Percentiles rank a stretch among this genome's conserved stretches.
These are phyloP conservation scores for Podaxis mareebaensis DNA, from an alignment of 768 basidiomycete species.

Conservation along the genomic window DNA sequence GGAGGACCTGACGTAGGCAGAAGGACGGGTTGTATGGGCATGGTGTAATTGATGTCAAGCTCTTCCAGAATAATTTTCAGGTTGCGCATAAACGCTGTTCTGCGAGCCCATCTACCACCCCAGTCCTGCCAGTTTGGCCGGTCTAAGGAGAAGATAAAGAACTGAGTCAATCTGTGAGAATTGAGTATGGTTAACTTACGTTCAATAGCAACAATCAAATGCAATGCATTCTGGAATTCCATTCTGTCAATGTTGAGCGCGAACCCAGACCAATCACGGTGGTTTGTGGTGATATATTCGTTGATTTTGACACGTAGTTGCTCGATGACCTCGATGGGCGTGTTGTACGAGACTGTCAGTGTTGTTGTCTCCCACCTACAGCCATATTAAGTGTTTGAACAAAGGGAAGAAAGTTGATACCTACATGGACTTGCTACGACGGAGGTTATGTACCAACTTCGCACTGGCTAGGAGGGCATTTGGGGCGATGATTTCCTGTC, in stretches of 20 bases:
- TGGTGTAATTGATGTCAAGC: constrained; percentile 66
- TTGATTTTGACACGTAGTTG: constrained; percentile 59
- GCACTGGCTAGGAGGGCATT: constrained; percentile 69
- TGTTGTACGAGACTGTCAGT: constrained; percentile 65
- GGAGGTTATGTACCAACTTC: constrained; percentile 78
- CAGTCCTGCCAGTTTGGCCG: constrained; percentile 87
- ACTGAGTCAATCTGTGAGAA: neutral
- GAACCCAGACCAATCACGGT: constrained; percentile 70
- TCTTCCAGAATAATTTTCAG: constrained; percentile 73
- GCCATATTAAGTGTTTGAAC: neutral
- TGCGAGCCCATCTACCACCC: constrained; percentile 77
- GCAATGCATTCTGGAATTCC: constrained; percentile 74
- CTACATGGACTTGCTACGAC: constrained; percentile 74
- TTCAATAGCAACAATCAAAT: constrained; percentile 68
- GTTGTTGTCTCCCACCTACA: constrained; percentile 68
- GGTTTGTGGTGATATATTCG: constrained; percentile 61
- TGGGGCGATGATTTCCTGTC: constrained; percentile 77
- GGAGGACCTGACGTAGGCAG: constrained; percentile 36
- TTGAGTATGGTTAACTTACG: constrained; percentile 43
- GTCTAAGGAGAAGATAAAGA: constrained; percentile 38
- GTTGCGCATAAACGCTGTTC: constrained; percentile 74
- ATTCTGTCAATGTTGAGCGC: constrained; percentile 75
- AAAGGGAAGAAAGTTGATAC: constrained; percentile 23
- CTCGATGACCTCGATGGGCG: constrained; percentile 70
- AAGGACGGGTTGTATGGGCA: constrained; percentile 74